Evolutionary conservation across 768 basidiomycete species (phyloP).

Genomic region (Hypsizygus marmoreus): DNA sequence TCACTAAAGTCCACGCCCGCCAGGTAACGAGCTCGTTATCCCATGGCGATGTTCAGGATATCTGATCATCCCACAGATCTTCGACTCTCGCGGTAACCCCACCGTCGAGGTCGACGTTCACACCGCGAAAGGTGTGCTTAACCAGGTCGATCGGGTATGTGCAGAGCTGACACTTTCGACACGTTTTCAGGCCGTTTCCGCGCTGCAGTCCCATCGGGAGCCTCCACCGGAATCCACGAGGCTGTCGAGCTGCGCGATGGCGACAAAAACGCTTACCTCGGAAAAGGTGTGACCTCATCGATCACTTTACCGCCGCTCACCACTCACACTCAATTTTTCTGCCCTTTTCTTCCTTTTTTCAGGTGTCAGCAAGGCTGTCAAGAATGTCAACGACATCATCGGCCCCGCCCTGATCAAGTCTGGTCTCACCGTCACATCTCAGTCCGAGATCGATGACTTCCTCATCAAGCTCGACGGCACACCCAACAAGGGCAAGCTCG

Average conservation of each 20-base stretch:
- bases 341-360: no score
- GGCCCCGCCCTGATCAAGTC: conserved; percentile 87
- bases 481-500: conserved; percentile 98
- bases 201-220: conserved; percentile 95
- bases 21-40: conserved; percentile 59
- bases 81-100: conserved; percentile 98
- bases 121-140: conserved; percentile 76
- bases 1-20: conserved; percentile 89
- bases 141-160: neutral
- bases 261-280: conserved; percentile 90
- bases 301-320: conserved; percentile 3
- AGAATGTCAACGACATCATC: conserved; percentile 91
- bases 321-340: conserved; percentile 10
- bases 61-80: conserved; percentile 66
- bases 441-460: conserved; percentile 97
- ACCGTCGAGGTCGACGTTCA: conserved; percentile 92
- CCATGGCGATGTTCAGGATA: conserved; percentile 11
- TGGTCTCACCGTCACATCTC: conserved; percentile 79
- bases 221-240: conserved; percentile 97
- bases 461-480: conserved; percentile 98
- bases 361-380: conserved; percentile 94
- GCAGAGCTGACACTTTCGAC: conserved; percentile 8
- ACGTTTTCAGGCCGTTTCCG: conserved; percentile 77
- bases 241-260: conserved; percentile 98
- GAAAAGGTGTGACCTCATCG: conserved; percentile 71